Evolutionary conservation across 106 monocot genomes (phyloP).

Genomic region (Apostasia ramifera): DNA sequence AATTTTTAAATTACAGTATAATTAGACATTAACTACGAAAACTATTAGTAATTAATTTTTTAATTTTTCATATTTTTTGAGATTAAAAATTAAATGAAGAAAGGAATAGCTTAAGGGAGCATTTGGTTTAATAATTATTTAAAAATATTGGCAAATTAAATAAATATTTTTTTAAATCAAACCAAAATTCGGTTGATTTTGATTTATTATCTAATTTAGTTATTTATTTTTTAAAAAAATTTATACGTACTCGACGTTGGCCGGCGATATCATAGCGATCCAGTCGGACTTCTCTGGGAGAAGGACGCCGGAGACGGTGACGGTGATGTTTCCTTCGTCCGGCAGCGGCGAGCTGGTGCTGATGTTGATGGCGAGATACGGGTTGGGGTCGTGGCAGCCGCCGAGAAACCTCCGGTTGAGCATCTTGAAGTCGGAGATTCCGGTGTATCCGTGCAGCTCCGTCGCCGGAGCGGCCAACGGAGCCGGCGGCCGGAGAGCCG

Average conservation of each 20-base stretch:
- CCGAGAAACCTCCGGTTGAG: conserved; percentile 44
- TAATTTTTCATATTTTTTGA: too few relatives aligned
- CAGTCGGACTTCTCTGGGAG: conserved; percentile 47
- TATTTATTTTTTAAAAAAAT: too few relatives aligned
- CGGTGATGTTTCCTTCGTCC: conserved; percentile 43
- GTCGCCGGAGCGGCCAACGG: not conserved
- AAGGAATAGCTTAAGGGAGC: not conserved
- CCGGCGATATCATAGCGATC: conserved; percentile 74
- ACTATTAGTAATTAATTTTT: too few relatives aligned
- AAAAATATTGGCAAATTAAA: not conserved
- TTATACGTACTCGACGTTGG: conserved; percentile 41
- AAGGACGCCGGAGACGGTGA: conserved; percentile 51
- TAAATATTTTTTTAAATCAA: not conserved
- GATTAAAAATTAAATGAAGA: too few relatives aligned
- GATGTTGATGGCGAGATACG: conserved; percentile 33
- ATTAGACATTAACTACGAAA: too few relatives aligned
- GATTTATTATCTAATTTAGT: not conserved
- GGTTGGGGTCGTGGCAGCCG: conserved; percentile 28
- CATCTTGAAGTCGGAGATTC: conserved; percentile 44
- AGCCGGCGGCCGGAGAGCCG: not conserved
- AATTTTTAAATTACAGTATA: too few relatives aligned
- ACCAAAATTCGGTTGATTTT: not conserved
- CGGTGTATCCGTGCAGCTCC: conserved; percentile 7
- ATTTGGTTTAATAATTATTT: not conserved
- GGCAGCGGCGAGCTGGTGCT: conserved; percentile 18